phyloP scores from a whole-genome alignment of 2,329 filamentous ascomycete genomes.

The Xylaria sp. region DNA sequence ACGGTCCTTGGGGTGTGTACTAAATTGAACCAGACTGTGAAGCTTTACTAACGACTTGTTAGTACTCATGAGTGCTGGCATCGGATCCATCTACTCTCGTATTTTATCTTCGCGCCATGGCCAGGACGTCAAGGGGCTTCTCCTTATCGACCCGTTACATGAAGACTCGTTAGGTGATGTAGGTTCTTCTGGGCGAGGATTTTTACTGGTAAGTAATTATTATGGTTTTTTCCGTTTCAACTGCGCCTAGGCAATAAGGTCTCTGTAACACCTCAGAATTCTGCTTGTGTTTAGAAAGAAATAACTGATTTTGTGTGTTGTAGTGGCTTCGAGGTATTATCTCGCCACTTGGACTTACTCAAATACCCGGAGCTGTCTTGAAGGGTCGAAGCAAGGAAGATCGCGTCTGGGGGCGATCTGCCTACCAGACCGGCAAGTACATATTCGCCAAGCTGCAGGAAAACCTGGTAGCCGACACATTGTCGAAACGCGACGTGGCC shows the following conservation, averaged over 20 bases:
- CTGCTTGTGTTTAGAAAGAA: too few relatives aligned
- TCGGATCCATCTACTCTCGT: constrained; percentile 88
- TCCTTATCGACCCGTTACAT: constrained; percentile 89
- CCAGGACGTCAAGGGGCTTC: constrained; percentile 76
- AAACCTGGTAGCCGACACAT: constrained; percentile 83
- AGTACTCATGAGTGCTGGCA: constrained; percentile 83
- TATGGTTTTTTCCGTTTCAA: neutral
- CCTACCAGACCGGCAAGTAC: constrained; percentile 82
- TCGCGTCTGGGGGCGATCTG: constrained; percentile 81
- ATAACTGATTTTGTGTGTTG: neutral
- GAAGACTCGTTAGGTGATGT: constrained; percentile 82
- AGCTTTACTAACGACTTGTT: constrained; percentile 20
- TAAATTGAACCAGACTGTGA: neutral
- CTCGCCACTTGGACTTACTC: constrained; percentile 86
- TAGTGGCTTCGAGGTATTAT: constrained; percentile 84
- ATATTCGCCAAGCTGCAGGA: constrained; percentile 95
- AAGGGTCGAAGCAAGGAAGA: constrained; percentile 82
- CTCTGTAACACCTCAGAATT: too few relatives aligned
- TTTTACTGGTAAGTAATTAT: constrained; percentile 66
- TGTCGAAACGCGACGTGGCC: constrained; percentile 84
- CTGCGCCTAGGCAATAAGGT: neutral
- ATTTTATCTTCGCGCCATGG: constrained; percentile 90
- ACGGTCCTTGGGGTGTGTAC: constrained; percentile 75
- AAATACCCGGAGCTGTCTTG: constrained; percentile 83
- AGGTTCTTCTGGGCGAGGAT: constrained; percentile 75